Percentiles rank a stretch among this genome's conserved stretches.
phyloP scores from a whole-genome alignment of 2,329 filamentous ascomycete species.

The Paecilomyces niveus region DNA sequence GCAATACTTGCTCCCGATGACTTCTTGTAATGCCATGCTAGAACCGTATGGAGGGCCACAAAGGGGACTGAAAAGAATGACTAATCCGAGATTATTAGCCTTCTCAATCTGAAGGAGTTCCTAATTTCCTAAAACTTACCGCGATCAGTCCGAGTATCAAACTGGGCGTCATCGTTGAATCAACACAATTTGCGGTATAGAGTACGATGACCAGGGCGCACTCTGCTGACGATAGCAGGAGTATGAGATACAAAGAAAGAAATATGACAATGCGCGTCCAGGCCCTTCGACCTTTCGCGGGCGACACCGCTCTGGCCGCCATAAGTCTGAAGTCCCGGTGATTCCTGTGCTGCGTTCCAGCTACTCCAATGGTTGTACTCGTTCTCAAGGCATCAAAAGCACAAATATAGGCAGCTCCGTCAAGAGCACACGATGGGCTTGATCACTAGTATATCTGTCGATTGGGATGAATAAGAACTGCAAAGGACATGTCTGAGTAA shows the following conservation, averaged over 20 bases:
- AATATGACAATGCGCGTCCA: slow-evolving; percentile 32
- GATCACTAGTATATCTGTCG: neutral
- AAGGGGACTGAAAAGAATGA: slow-evolving; percentile 30
- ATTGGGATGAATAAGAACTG: neutral
- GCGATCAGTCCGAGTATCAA: slow-evolving; percentile 28
- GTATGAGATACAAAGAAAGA: slow-evolving; percentile 25
- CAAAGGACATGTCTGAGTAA: neutral
- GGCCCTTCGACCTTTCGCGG: slow-evolving; percentile 18
- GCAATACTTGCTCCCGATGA: slow-evolving; percentile 21
- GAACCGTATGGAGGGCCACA: slow-evolving; percentile 28
- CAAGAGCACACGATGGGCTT: neutral
- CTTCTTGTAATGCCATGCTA: slow-evolving; percentile 31
- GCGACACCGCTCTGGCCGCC: slow-evolving; percentile 9
- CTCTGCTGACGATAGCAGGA: slow-evolving; percentile 28
- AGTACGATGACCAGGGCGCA: slow-evolving; percentile 27
- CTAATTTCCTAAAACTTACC: slow-evolving; percentile 11
- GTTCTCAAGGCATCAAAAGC: neutral
- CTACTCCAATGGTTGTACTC: neutral
- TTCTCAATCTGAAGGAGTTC: neutral
- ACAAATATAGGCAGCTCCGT: neutral
- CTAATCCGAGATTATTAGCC: slow-evolving; percentile 9
- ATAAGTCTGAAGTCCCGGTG: slow-evolving; percentile 7
- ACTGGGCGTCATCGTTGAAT: slow-evolving; percentile 31
- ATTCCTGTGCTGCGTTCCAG: slow-evolving; percentile 1
- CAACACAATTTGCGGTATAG: slow-evolving; percentile 26